phyloP scores from a whole-genome alignment of 2,329 filamentous ascomycete species.

The Immersiporthe knoxdaviesiana region DNA sequence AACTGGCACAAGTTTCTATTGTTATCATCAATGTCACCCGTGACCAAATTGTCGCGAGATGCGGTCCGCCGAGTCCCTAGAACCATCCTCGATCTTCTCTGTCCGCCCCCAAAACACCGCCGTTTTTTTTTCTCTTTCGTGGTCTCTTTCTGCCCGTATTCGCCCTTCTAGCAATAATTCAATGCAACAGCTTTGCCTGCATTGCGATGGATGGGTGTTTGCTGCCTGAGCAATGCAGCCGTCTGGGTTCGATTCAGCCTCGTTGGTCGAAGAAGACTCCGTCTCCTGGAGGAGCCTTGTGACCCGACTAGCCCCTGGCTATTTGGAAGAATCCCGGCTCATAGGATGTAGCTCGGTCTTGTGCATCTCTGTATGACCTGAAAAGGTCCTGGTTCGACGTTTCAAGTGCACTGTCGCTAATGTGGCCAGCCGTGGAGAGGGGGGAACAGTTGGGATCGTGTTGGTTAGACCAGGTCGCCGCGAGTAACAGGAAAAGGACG shows the following conservation, averaged over 20 bases:
- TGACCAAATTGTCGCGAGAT: not conserved
- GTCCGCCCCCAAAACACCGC: too few relatives aligned
- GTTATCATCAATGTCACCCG: not conserved
- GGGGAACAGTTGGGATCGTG: not conserved
- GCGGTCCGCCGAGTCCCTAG: not conserved
- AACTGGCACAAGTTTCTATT: not conserved
- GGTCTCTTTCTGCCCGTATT: not conserved
- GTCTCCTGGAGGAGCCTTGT: not conserved
- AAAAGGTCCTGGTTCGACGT: not conserved
- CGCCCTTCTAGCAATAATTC: not conserved
- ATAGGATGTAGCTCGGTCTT: not conserved
- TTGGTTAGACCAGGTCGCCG: not conserved
- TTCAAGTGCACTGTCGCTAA: constrained; percentile 12
- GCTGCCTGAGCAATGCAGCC: not conserved
- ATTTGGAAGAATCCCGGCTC: not conserved
- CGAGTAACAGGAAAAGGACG: not conserved
- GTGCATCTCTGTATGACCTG: constrained; percentile 5
- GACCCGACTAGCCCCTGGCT: not conserved
- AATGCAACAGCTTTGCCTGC: not conserved
- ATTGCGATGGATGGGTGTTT: not conserved
- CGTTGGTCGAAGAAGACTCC: not conserved
- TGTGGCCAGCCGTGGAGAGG: not conserved
- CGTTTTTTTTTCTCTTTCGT: too few relatives aligned
- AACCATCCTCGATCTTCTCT: not conserved
- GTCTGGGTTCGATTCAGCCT: not conserved